Percentiles rank a stretch among this genome's conserved stretches.
These are phyloP conservation scores for Euptelea pleiosperma DNA, from an alignment of 164 flowering plant species.

Conservation along the genomic window DNA sequence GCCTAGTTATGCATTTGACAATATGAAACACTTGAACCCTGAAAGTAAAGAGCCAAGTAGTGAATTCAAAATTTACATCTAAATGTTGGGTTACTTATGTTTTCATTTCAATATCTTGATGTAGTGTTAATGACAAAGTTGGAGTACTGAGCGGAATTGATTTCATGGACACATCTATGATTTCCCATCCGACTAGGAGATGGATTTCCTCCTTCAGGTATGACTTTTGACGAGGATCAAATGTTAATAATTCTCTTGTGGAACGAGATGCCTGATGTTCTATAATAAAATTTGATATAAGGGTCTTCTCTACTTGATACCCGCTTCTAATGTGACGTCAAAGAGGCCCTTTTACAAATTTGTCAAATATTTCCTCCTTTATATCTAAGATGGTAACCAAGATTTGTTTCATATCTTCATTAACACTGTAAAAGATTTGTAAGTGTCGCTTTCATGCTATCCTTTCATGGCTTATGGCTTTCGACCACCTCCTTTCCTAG, in stretches of 20 bases:
- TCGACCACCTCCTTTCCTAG: too few relatives aligned
- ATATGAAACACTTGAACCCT: too few relatives aligned
- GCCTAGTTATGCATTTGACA: too few relatives aligned
- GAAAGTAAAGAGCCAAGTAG: too few relatives aligned
- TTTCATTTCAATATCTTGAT: conserved; percentile 16
- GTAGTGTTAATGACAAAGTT: conserved; percentile 57
- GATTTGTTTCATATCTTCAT: too few relatives aligned
- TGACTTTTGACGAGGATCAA: not conserved
- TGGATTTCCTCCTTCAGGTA: conserved; percentile 85
- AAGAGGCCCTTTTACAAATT: not conserved
- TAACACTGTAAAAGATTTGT: too few relatives aligned
- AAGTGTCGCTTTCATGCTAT: too few relatives aligned
- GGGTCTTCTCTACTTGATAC: not conserved
- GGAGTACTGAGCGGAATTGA: conserved; percentile 50
- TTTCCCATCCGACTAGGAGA: conserved; percentile 59
- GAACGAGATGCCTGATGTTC: not conserved
- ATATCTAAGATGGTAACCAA: too few relatives aligned
- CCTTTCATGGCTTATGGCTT: too few relatives aligned
- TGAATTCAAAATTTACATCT: too few relatives aligned
- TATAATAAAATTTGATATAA: not conserved
- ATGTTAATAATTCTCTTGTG: not conserved
- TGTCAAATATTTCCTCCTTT: too few relatives aligned
- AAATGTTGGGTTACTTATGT: not conserved
- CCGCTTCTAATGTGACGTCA: not conserved
- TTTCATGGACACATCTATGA: conserved; percentile 41